Conservation (phyloP, 108 stramenopile species). For the Asterionellopsis glacialis region DNA sequence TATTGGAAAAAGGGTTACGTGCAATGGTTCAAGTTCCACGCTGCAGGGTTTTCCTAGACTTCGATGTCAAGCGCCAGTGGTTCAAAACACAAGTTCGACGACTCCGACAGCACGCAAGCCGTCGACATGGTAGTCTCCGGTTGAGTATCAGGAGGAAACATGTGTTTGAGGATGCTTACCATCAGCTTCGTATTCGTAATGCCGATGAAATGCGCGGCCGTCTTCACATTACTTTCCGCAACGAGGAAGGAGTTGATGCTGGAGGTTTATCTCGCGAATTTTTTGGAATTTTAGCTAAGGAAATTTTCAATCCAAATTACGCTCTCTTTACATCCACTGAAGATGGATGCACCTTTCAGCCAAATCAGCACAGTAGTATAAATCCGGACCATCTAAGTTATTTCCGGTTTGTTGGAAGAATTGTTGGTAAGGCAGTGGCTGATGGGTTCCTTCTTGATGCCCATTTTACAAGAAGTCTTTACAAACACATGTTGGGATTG, state of each 20-base stretch:
- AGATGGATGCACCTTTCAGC: constrained; percentile 97
- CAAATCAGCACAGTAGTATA: constrained; percentile 91
- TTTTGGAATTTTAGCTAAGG: constrained; percentile 94
- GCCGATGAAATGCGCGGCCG: constrained; percentile 96
- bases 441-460: constrained; percentile 97
- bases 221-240: constrained; percentile 90
- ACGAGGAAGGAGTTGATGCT: constrained; percentile 98
- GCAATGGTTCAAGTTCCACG: constrained; percentile 82
- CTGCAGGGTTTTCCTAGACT: constrained; percentile 84
- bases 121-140: constrained; percentile 85
- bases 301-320: constrained; percentile 98
- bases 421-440: constrained; percentile 97
- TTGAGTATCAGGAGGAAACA: constrained; percentile 81
- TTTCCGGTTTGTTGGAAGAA: constrained; percentile 95
- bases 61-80: constrained; percentile 93
- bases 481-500: constrained; percentile 98
- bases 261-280: constrained; percentile 97
- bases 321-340: constrained; percentile 94
- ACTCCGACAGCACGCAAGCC: constrained; percentile 77
- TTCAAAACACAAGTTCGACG: constrained; percentile 84
- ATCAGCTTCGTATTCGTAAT: constrained; percentile 85
- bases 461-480: constrained; percentile 96
- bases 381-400: constrained; percentile 95
- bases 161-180: constrained; percentile 96
- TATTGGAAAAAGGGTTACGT: constrained; percentile 84